Percentiles rank a stretch among this genome's conserved stretches.
These are phyloP conservation scores for Fistulifera pelliculosa DNA, from an alignment of 108 stramenopile genomes.

Conservation along the genomic window DNA sequence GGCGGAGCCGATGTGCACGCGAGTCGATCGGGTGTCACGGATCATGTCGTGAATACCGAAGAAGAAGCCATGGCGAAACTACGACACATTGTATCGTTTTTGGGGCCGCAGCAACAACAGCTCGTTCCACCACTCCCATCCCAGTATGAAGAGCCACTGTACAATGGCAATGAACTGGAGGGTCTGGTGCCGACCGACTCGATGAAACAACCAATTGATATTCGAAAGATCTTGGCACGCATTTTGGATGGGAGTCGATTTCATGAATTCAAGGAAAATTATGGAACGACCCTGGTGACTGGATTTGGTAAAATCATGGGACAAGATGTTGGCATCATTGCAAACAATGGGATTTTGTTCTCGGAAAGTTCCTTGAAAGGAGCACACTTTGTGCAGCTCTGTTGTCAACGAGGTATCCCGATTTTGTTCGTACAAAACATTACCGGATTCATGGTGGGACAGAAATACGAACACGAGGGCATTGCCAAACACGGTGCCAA, in stretches of 20 bases:
- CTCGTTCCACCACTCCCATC: background rate
- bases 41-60: slow-evolving; percentile 91
- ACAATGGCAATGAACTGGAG: slow-evolving; percentile 75
- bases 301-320: slow-evolving; percentile 95
- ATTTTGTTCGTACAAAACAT: slow-evolving; percentile 97
- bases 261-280: slow-evolving; percentile 94
- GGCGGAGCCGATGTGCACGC: slow-evolving; percentile 96
- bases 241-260: slow-evolving; percentile 93
- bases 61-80: slow-evolving; percentile 78
- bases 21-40: slow-evolving; percentile 84
- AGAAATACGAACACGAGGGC: slow-evolving; percentile 90
- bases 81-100: slow-evolving; percentile 71
- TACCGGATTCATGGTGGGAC: slow-evolving; percentile 98
- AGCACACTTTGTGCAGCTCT: slow-evolving; percentile 95
- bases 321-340: slow-evolving; percentile 89
- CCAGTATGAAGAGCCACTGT: slow-evolving; percentile 84
- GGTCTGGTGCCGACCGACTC: slow-evolving; percentile 87
- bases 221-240: slow-evolving; percentile 87
- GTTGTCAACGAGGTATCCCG: slow-evolving; percentile 93
- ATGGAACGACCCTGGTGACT: slow-evolving; percentile 92
- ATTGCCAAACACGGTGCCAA: slow-evolving; percentile 97
- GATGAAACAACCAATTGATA: slow-evolving; percentile 90
- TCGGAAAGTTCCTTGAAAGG: slow-evolving; percentile 90
- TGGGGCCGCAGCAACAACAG: slow-evolving; percentile 19
- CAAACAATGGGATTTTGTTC: slow-evolving; percentile 97